These are phyloP conservation scores for Huntiella savannae DNA, from an alignment of 2,329 filamentous ascomycete genomes.

Conservation along the genomic window DNA sequence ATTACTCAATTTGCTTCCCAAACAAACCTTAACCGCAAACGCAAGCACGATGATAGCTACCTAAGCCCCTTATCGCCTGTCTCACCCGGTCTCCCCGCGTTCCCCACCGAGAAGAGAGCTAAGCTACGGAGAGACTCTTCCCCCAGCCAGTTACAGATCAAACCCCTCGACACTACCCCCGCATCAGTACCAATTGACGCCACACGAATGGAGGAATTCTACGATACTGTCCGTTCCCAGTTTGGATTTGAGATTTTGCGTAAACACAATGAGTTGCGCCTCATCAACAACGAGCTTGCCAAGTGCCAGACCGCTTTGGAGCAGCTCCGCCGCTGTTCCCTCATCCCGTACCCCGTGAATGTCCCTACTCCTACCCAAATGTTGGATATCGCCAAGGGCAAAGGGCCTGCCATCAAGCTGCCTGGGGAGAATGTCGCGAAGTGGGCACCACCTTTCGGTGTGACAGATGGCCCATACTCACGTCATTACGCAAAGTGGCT, in stretches of 20 bases:
- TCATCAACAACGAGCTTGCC: conserved; percentile 89
- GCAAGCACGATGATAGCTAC: conserved; percentile 10
- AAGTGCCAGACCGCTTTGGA: conserved; percentile 90
- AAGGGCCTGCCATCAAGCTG: conserved; percentile 48
- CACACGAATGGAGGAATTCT: conserved; percentile 1
- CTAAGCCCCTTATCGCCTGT: conserved; percentile 7
- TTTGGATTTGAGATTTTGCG: conserved; percentile 80
- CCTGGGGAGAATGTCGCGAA: conserved; percentile 47
- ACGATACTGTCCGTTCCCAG: conserved; percentile 49
- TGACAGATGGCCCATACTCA: conserved; percentile 79
- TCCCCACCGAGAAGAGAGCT: conserved; percentile 6
- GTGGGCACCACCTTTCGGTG: conserved; percentile 76
- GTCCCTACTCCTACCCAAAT: conserved; percentile 46
- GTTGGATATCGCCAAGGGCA: conserved; percentile 53
- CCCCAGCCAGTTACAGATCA: neutral
- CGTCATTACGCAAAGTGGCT: conserved; percentile 94
- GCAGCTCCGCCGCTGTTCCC: conserved; percentile 76
- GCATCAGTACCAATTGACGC: neutral
- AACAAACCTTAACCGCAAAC: conserved; percentile 1
- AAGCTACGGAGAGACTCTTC: conserved; percentile 5
- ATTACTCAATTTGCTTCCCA: conserved; percentile 1
- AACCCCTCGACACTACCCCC: no score
- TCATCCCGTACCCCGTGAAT: conserved; percentile 73
- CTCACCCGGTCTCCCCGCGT: conserved; percentile 4
- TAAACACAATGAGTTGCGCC: conserved; percentile 83